Evolutionary conservation across 2,329 filamentous ascomycete species (phyloP).

Genomic region (Colletotrichum paranaense): DNA sequence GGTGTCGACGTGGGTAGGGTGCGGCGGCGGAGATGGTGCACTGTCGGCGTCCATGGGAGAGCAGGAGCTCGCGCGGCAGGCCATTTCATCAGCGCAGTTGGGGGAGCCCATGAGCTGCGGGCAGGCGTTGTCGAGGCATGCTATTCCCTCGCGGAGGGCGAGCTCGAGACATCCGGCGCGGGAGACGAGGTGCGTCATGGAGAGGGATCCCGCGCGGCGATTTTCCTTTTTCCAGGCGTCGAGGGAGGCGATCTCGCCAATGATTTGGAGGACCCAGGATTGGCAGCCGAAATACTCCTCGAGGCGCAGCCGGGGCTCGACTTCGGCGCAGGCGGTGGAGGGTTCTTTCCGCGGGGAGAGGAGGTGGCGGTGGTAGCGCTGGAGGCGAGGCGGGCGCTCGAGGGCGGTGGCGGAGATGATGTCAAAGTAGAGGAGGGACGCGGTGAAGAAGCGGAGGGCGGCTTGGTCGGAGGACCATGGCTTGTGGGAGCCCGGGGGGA

Average conservation of each 20-base stretch:
- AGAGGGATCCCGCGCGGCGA: slow-evolving; percentile 55
- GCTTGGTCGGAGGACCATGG: slow-evolving; percentile 59
- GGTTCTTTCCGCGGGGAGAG: slow-evolving; percentile 46
- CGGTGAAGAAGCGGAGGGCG: slow-evolving; percentile 59
- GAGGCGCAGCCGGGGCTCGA: too few species aligned
- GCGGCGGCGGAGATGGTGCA: slow-evolving; percentile 36
- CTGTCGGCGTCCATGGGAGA: slow-evolving; percentile 5
- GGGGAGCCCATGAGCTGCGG: slow-evolving; percentile 32
- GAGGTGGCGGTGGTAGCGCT: slow-evolving; percentile 52
- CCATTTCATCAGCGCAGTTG: slow-evolving; percentile 7
- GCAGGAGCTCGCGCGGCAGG: background rate
- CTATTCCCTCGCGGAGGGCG: slow-evolving; percentile 36
- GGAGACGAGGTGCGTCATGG: slow-evolving; percentile 56
- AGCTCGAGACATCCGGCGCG: slow-evolving; percentile 33
- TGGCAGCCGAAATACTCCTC: slow-evolving; percentile 46
- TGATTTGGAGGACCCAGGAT: slow-evolving; percentile 67
- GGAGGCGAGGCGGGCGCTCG: slow-evolving; percentile 54
- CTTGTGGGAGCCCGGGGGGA: slow-evolving; percentile 40
- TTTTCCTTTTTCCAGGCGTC: slow-evolving; percentile 66
- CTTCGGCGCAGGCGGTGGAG: slow-evolving; percentile 28
- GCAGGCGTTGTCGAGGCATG: slow-evolving; percentile 35
- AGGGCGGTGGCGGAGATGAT: slow-evolving; percentile 61
- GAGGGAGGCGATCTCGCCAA: slow-evolving; percentile 65
- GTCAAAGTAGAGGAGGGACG: slow-evolving; percentile 60
- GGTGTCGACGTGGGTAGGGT: slow-evolving; percentile 38